These are phyloP conservation scores for Leccinum fuscescens DNA, from an alignment of 1,284 basidiomycete species.

Conservation along the genomic window DNA sequence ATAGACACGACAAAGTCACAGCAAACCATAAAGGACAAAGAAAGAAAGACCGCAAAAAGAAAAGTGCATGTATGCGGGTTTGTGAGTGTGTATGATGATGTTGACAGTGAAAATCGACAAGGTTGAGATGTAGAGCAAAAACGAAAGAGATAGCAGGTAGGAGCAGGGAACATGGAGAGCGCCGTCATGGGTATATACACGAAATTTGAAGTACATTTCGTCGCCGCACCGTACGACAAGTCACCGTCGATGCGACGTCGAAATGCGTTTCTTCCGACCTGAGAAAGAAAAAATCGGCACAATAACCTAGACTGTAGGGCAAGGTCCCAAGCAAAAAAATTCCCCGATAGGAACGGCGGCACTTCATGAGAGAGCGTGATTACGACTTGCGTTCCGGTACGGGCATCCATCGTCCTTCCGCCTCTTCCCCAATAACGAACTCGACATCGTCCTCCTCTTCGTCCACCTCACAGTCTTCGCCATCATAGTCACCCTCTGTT, in stretches of 20 bases:
- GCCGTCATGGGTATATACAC: conserved; percentile 23
- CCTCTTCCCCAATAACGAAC: conserved; percentile 47
- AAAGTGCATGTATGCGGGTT: conserved; percentile 19
- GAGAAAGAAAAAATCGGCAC: conserved; percentile 6
- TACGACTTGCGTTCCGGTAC: conserved; percentile 38
- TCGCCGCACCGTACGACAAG: conserved; percentile 8
- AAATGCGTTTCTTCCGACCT: conserved; percentile 17
- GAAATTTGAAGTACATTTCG: conserved; percentile 5
- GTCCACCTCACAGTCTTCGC: conserved; percentile 36
- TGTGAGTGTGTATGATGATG: not conserved
- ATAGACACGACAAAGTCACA: not conserved
- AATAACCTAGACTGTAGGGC: conserved; percentile 10
- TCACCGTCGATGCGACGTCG: conserved; percentile 15
- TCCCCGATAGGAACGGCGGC: not conserved
- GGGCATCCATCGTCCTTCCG: conserved; percentile 42
- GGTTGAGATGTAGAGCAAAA: conserved; percentile 17
- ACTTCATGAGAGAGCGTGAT: conserved; percentile 1
- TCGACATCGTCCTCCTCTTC: conserved; percentile 57
- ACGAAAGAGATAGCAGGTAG: conserved; percentile 5
- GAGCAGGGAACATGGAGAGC: conserved; percentile 4
- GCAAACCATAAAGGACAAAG: not conserved
- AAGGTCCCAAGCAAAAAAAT: not conserved
- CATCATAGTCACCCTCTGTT: conserved; percentile 27
- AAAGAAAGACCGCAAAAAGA: conserved; percentile 2
- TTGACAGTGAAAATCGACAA: conserved; percentile 1